phyloP scores from a whole-genome alignment of 148 eudicot species.

The Pouteria glomerata region DNA sequence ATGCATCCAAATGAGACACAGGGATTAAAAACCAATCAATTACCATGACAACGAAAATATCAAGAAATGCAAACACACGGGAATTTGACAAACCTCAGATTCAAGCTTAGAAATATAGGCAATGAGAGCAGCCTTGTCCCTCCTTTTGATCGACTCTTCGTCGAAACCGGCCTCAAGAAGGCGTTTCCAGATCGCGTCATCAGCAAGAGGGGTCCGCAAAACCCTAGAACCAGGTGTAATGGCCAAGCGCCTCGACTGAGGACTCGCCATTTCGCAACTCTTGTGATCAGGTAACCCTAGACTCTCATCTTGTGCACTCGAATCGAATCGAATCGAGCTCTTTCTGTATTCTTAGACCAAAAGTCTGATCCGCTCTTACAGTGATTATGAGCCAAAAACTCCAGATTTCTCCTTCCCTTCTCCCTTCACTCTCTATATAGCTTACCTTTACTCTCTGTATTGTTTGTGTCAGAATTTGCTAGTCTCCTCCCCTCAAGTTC shows the following conservation, averaged over 20 bases:
- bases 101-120: slow-evolving; percentile 89
- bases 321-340: too few relatives aligned
- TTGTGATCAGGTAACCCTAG: slow-evolving; percentile 9
- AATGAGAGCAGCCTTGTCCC: slow-evolving; percentile 87
- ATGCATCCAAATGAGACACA: background rate
- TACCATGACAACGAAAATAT: too few relatives aligned
- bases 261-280: slow-evolving; percentile 48
- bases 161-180: slow-evolving; percentile 71
- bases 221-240: slow-evolving; percentile 44
- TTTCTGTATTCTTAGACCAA: background rate
- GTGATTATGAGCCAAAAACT: too few relatives aligned
- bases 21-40: too few relatives aligned
- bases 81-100: slow-evolving; percentile 56
- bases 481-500: too few relatives aligned
- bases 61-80: background rate
- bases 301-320: too few relatives aligned
- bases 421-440: background rate
- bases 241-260: slow-evolving; percentile 37
- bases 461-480: too few relatives aligned
- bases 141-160: slow-evolving; percentile 74
- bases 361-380: slow-evolving; percentile 1
- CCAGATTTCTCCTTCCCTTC: too few relatives aligned
- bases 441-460: too few relatives aligned
- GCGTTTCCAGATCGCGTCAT: slow-evolving; percentile 69
- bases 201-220: slow-evolving; percentile 41